Conservation (phyloP, 805 yeast species). For the Candida easanensis region DNA sequence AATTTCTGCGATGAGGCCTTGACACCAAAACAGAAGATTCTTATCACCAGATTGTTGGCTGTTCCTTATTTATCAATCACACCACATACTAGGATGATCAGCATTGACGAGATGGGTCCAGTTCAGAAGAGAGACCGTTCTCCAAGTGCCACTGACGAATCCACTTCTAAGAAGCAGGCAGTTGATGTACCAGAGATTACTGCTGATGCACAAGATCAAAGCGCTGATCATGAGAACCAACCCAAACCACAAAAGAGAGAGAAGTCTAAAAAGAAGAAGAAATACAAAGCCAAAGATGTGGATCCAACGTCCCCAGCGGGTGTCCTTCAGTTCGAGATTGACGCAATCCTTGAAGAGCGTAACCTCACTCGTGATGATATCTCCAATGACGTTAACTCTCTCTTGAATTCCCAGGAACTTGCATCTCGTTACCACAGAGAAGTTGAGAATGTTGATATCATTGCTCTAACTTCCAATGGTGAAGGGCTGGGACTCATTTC, state of each 20-base stretch:
- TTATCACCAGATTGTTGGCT: background rate
- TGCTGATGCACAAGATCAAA: background rate
- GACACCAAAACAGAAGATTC: constrained; percentile 9
- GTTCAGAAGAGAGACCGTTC: constrained; percentile 12
- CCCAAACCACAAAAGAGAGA: constrained; percentile 2
- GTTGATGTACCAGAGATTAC: constrained; percentile 1
- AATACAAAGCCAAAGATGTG: constrained; percentile 59
- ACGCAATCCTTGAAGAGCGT: constrained; percentile 46
- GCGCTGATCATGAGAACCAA: background rate
- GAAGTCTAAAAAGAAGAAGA: constrained; percentile 31
- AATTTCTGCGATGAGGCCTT: constrained; percentile 13
- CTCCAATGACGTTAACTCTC: constrained; percentile 60
- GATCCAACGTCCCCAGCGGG: constrained; percentile 84
- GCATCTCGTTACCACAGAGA: constrained; percentile 52
- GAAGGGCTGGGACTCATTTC: constrained; percentile 77
- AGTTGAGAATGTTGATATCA: constrained; percentile 55
- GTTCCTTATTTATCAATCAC: background rate
- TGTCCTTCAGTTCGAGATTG: constrained; percentile 70
- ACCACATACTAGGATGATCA: background rate
- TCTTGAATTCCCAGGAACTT: constrained; percentile 56
- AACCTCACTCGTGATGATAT: constrained; percentile 44
- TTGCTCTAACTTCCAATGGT: constrained; percentile 70
- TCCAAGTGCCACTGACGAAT: constrained; percentile 7
- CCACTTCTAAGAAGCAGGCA: constrained; percentile 8
- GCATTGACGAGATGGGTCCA: background rate